Percentiles rank a stretch among this genome's conserved stretches.
These are phyloP conservation scores for Penicillium janthinellum DNA, from an alignment of 2,329 filamentous ascomycete species.

Conservation along the genomic window DNA sequence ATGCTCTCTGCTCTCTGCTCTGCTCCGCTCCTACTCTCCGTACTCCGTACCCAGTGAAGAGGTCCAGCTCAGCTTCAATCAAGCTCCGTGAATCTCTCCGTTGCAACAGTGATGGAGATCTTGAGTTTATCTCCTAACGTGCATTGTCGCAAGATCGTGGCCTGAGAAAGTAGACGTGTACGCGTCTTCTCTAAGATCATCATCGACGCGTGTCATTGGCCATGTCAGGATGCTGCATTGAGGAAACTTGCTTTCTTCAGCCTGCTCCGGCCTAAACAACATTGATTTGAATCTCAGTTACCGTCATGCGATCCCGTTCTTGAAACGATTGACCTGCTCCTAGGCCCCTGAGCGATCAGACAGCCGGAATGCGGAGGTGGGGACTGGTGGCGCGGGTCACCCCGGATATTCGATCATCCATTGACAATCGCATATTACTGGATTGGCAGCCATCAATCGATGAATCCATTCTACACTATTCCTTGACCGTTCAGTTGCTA, in stretches of 20 bases:
- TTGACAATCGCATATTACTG: background rate
- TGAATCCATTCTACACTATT: background rate
- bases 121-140: background rate
- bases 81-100: background rate
- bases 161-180: background rate
- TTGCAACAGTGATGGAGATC: no score
- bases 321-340: background rate
- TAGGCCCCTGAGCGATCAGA: background rate
- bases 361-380: slow-evolving; percentile 7
- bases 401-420: slow-evolving; percentile 16
- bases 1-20: background rate
- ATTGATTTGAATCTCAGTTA: background rate
- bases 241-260: background rate
- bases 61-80: no score
- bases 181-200: background rate
- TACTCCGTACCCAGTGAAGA: no score
- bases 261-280: no score
- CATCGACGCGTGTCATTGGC: background rate
- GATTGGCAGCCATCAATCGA: background rate
- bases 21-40: no score
- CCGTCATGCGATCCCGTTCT: background rate
- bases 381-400: background rate
- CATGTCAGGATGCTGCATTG: background rate
- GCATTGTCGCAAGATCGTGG: background rate
- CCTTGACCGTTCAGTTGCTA: background rate